Evolutionary conservation across 345 rosid genomes (phyloP).

Genomic region (Acer yangbiense): DNA sequence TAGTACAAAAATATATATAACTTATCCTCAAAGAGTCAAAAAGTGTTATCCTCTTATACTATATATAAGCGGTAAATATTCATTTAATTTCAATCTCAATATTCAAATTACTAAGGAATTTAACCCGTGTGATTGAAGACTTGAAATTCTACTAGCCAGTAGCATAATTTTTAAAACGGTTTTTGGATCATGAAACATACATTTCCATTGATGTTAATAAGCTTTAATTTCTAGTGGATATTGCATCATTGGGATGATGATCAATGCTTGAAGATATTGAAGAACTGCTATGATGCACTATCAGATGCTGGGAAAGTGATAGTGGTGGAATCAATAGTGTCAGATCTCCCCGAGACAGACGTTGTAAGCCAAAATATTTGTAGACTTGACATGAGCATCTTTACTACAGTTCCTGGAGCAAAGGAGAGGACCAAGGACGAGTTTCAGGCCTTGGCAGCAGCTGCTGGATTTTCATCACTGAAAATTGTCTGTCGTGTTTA

Average conservation of each 20-base stretch:
- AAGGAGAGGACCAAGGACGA: conserved; percentile 39
- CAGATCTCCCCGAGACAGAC: conserved; percentile 16
- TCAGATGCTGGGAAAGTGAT: conserved; percentile 40
- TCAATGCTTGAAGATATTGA: conserved; percentile 36
- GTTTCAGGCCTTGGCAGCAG: conserved; percentile 27
- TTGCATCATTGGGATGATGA: conserved; percentile 47
- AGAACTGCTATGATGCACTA: conserved; percentile 32
- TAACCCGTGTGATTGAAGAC: too few species aligned
- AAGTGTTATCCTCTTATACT: neutral
- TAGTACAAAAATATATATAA: neutral
- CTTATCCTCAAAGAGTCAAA: neutral
- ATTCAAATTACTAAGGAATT: too few species aligned
- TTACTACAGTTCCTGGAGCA: conserved; percentile 26
- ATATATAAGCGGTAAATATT: neutral
- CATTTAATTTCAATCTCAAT: too few species aligned
- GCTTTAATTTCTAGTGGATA: conserved; percentile 25
- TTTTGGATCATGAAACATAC: neutral
- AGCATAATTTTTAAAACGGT: neutral
- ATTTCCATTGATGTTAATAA: neutral
- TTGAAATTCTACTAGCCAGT: neutral
- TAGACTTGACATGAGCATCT: conserved; percentile 27
- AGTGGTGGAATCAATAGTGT: conserved; percentile 24
- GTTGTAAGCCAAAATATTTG: conserved; percentile 10
- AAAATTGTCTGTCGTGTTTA: conserved; percentile 27
- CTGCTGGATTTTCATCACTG: conserved; percentile 28